Evolutionary conservation across 257 asterid genomes (phyloP).

Genomic region (Fraxinus cuspidata): DNA sequence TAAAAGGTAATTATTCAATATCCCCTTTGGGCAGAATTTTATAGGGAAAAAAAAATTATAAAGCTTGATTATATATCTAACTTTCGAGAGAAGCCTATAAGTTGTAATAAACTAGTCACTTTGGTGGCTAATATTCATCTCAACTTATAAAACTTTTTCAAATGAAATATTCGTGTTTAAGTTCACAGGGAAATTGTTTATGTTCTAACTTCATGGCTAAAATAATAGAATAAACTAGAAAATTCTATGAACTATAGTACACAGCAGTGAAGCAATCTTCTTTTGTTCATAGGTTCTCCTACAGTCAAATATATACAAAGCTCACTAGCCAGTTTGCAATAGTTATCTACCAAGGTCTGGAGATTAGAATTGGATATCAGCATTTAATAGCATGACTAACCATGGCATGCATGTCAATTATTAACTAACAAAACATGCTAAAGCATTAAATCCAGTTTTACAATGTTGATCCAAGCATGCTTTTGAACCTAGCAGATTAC

Average conservation of each 20-base stretch:
- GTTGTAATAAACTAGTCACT: too few relatives aligned
- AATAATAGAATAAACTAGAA: background rate
- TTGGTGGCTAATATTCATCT: too few relatives aligned
- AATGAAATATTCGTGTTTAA: too few relatives aligned
- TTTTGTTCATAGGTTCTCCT: background rate
- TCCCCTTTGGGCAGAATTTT: too few relatives aligned
- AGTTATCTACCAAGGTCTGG: background rate
- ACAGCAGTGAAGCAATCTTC: background rate
- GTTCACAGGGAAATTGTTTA: background rate
- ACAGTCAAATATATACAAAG: background rate
- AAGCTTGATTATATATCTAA: too few relatives aligned
- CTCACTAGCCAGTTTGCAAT: background rate
- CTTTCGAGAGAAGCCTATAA: too few relatives aligned
- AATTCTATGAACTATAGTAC: background rate
- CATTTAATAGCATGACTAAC: background rate
- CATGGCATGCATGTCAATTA: background rate
- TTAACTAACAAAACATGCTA: background rate
- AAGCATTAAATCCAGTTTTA: background rate
- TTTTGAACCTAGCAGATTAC: background rate
- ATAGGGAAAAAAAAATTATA: too few relatives aligned
- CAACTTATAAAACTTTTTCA: too few relatives aligned
- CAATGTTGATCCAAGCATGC: background rate
- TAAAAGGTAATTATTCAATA: too few relatives aligned
- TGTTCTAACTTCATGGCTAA: background rate
- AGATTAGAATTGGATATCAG: background rate